phyloP scores from a whole-genome alignment of 2,329 filamentous ascomycete genomes.

The Paracamarosporium sp. region DNA sequence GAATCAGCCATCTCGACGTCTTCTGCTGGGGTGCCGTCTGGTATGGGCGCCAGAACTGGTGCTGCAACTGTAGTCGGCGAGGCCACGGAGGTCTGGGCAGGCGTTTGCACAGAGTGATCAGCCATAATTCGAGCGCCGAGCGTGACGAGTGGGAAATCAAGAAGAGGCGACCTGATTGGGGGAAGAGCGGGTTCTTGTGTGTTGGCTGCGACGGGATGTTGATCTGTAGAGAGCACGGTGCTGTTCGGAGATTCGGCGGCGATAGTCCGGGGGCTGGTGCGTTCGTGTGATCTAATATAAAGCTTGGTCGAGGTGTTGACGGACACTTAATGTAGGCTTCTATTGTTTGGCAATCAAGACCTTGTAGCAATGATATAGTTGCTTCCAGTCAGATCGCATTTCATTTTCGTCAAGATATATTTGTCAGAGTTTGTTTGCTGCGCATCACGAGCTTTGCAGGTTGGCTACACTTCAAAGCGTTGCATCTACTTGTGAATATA shows the following conservation, averaged over 20 bases:
- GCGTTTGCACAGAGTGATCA: not conserved
- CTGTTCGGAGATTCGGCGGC: not conserved
- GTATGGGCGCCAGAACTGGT: constrained; percentile 14
- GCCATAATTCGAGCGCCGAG: not conserved
- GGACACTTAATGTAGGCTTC: no score
- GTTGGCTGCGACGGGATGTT: not conserved
- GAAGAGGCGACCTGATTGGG: not conserved
- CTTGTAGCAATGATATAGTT: not conserved
- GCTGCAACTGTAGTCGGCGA: not conserved
- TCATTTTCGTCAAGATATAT: no score
- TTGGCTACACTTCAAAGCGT: no score
- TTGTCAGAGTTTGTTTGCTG: no score
- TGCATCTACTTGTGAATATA: no score
- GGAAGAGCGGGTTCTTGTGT: not conserved
- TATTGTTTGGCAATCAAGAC: no score
- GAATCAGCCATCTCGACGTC: constrained; percentile 42
- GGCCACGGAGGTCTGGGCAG: not conserved
- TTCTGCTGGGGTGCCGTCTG: constrained; percentile 26
- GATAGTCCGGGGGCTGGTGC: not conserved
- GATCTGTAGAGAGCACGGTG: not conserved
- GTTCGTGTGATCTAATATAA: no score
- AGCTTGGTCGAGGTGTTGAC: no score
- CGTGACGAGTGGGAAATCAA: not conserved
- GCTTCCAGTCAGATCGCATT: no score
- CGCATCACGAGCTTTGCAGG: no score